Base-by-base conservation (phyloP, 2,329 filamentous ascomycete species). In the Geosmithia flava region DNA sequence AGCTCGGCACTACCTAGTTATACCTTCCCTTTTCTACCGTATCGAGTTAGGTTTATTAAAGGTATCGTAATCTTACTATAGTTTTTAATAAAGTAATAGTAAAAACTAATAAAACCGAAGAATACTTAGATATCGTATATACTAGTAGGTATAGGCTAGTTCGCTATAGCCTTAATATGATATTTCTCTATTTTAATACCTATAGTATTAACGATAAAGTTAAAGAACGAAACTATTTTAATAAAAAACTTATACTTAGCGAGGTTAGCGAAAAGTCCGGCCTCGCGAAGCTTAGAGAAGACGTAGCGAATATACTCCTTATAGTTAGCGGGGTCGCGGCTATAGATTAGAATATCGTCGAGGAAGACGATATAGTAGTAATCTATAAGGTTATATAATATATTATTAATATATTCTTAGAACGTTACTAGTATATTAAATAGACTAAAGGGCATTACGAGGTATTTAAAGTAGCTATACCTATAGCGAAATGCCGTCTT, bases 121-220 rank as follows among this genome's bases (percentile, higher is more conserved):
- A 46, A 49, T 51, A 61, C 37, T 46, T 57, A 60, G 39, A 64
- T 63, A 3, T 62, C 51, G 23, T 53, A 51, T 55, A 42, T 44
- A 55, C 11, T 48, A 33, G 10, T 23, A 23, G 41, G 48, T 43
- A 23, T n/a, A 30, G 48, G 46, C 27, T 44, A 53, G 15, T 42
- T 47, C 16, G 47, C 30, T 44, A 48, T 41, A 44, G n/a, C 23
- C 42, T 47, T 48, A 48, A 47, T 48, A 43, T 46, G 46, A 41
- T 44, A 7, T 42, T 44, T 17, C n/a, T 47, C 23, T 48, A 48
- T 47, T 39, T 41, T 40, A 20, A n/a, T n/a, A n/a, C n/a, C n/a
- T n/a, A n/a, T n/a, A n/a, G n/a, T n/a, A n/a, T n/a, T n/a, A n/a
- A n/a, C 23, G 20, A 50, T 42, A 42, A 48, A 48, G 3, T 37